phyloP scores from a whole-genome alignment of 2,329 filamentous ascomycete genomes.

The Verticillium nonalfalfae region DNA sequence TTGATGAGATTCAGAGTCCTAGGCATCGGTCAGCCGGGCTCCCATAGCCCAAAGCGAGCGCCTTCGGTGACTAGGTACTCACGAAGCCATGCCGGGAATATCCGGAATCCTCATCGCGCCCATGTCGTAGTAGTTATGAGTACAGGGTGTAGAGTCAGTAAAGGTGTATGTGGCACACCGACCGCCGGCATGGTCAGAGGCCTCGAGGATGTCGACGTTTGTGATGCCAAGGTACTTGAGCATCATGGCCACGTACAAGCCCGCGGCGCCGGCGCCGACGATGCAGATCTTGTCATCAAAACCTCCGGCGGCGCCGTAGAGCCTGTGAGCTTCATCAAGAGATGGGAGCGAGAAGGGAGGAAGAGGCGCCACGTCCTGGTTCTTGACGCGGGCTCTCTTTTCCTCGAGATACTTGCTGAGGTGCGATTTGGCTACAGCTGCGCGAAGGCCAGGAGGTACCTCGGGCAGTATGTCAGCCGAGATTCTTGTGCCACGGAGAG shows the following conservation, averaged over 20 bases:
- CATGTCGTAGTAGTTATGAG: conserved; percentile 32
- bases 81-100: conserved; percentile 19
- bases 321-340: background rate
- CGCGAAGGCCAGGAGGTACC: background rate
- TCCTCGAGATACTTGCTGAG: background rate
- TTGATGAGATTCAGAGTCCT: conserved; percentile 3
- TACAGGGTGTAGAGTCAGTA: conserved; percentile 4
- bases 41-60: background rate
- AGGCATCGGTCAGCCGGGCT: background rate
- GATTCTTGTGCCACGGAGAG: background rate
- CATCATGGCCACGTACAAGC: conserved; percentile 26
- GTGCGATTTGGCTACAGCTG: background rate
- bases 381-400: background rate
- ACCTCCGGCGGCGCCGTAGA: background rate
- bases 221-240: conserved; percentile 19
- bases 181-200: conserved; percentile 22
- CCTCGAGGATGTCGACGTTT: conserved; percentile 26
- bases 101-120: conserved; percentile 32
- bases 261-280: conserved; percentile 26
- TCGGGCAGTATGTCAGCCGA: background rate
- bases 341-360: background rate
- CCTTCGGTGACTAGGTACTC: conserved; percentile 4
- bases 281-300: conserved; percentile 18
- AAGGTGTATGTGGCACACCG: conserved; percentile 27
- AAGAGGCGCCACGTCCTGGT: background rate